These are phyloP conservation scores for Hibiscus mutabilis DNA, from an alignment of 345 rosid species.

Conservation along the genomic window DNA sequence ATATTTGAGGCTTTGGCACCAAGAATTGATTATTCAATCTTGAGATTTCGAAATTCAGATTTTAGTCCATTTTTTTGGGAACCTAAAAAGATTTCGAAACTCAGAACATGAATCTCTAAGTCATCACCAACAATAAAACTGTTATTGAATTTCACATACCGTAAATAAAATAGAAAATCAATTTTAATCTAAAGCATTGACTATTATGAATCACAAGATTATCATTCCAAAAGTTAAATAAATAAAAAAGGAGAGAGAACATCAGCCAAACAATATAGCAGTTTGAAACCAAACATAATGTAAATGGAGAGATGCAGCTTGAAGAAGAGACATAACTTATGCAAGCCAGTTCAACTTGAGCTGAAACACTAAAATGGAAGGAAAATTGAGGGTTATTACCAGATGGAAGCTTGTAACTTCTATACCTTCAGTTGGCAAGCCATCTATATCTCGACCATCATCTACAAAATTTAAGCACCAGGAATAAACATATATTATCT, in stretches of 20 bases:
- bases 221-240: background rate
- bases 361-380: background rate
- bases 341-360: background rate
- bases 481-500: background rate
- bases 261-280: background rate
- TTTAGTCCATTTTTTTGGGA: no score
- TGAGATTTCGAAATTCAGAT: no score
- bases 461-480: conserved; percentile 22
- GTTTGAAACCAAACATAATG: background rate
- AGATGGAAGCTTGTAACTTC: conserved; percentile 82
- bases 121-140: no score
- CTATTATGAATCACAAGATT: background rate
- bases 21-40: no score
- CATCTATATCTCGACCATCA: conserved; percentile 67
- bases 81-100: no score
- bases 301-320: background rate
- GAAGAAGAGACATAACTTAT: background rate
- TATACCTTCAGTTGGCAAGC: conserved; percentile 80
- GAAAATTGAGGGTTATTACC: conserved; percentile 32
- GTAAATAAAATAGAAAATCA: background rate
- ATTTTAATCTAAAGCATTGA: background rate
- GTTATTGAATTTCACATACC: no score
- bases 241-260: no score
- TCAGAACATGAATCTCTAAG: no score
- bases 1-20: no score